Conservation (phyloP, 2,329 filamentous ascomycete species). For the Hypomyces rosellus region DNA sequence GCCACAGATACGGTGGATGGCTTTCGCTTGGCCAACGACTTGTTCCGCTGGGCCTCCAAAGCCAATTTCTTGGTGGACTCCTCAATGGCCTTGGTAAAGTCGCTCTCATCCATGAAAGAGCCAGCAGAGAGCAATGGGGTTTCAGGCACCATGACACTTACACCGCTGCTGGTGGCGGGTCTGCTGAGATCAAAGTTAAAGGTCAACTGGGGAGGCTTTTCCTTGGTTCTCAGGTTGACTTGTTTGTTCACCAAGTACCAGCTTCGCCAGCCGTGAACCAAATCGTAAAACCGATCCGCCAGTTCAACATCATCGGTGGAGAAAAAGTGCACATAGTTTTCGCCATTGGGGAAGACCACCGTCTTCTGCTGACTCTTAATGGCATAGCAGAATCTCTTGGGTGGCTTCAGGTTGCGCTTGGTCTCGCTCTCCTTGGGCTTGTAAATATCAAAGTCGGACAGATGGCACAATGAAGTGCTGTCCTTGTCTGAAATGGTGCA, state of each 20-base stretch:
- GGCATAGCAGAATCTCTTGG: constrained; percentile 79
- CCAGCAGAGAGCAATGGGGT: constrained; percentile 3
- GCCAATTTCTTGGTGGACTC: constrained; percentile 12
- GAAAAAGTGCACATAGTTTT: constrained; percentile 91
- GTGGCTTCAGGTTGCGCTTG: constrained; percentile 68
- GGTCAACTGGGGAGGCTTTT: constrained; percentile 16
- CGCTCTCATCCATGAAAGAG: constrained; percentile 11
- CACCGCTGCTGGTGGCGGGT: not conserved
- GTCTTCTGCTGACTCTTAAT: constrained; percentile 91
- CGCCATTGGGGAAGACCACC: constrained; percentile 71
- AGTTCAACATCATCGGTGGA: constrained; percentile 64
- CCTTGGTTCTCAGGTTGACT: constrained; percentile 40
- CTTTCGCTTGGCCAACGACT: constrained; percentile 5
- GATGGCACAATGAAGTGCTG: constrained; percentile 64
- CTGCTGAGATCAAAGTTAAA: constrained; percentile 6
- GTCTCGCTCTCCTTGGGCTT: constrained; percentile 62
- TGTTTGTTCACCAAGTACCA: constrained; percentile 81
- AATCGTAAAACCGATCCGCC: constrained; percentile 63
- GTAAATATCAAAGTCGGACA: constrained; percentile 93
- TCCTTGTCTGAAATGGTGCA: constrained; percentile 59
- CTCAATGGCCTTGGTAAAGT: constrained; percentile 12
- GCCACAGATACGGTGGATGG: constrained; percentile 7
- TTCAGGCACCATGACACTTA: not conserved
- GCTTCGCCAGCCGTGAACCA: constrained; percentile 77
- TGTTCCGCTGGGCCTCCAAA: constrained; percentile 7